phyloP scores from a whole-genome alignment of 306 rosid species.

The Cicer pinnatifidum region DNA sequence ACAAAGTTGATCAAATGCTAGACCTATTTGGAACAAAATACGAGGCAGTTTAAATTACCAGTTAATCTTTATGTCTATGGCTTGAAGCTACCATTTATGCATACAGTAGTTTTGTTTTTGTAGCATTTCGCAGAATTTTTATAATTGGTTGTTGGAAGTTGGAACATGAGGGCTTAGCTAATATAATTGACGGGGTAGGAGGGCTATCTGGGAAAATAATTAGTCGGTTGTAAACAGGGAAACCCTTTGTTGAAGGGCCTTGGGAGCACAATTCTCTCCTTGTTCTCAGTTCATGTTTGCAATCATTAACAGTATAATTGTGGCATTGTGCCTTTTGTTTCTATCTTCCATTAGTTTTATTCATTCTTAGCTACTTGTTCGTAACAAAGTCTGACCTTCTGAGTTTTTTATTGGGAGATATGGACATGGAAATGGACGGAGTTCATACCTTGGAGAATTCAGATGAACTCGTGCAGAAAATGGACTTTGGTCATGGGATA shows the following conservation, averaged over 20 bases:
- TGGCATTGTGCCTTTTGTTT: not conserved
- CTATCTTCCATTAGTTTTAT: not conserved
- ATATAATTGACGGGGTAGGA: not conserved
- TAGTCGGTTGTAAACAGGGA: not conserved
- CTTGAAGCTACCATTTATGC: not conserved
- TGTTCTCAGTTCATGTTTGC: not conserved
- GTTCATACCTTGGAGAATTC: not conserved
- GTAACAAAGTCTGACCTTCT: not conserved
- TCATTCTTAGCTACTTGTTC: not conserved
- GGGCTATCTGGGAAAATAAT: not conserved
- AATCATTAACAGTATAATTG: not conserved
- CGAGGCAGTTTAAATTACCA: not conserved
- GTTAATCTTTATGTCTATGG: constrained; percentile 1
- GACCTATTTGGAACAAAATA: not conserved
- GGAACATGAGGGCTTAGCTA: not conserved
- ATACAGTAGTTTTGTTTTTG: not conserved
- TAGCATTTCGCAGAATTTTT: not conserved
- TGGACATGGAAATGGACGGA: not conserved
- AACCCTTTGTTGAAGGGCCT: not conserved
- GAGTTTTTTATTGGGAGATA: not conserved
- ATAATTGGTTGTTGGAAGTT: constrained; percentile 11
- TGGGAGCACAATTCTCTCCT: not conserved
- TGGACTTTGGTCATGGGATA: not conserved
- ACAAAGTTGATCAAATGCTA: not conserved
- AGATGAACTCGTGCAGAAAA: not conserved